Percentiles rank a stretch among this genome's conserved stretches.
phyloP scores from a whole-genome alignment of 2,329 filamentous ascomycete species.

The Rutstroemia sp. region DNA sequence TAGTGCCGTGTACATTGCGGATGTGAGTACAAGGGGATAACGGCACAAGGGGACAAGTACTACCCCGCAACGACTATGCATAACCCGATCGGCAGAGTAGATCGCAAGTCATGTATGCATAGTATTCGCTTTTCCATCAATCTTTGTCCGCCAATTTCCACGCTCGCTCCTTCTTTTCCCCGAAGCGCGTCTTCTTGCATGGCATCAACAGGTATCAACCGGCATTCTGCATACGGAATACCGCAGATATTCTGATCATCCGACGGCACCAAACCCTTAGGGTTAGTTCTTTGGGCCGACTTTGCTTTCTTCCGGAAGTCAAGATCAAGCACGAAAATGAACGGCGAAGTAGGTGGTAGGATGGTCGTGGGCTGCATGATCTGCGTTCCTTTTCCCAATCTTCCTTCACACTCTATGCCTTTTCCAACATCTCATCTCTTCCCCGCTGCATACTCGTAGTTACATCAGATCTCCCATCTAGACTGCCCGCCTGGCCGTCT shows the following conservation, averaged over 20 bases:
- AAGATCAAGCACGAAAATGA: too few species aligned
- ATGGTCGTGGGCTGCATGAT: too few species aligned
- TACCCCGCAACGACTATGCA: not conserved
- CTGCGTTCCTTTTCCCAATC: too few species aligned
- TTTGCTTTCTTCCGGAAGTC: too few species aligned
- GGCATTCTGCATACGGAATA: not conserved
- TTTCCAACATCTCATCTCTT: not conserved
- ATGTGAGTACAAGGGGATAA: too few species aligned
- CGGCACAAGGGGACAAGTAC: too few species aligned
- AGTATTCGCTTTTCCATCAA: not conserved
- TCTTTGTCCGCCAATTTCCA: not conserved
- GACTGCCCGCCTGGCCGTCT: too few species aligned
- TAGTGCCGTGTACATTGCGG: too few species aligned
- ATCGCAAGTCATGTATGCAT: not conserved
- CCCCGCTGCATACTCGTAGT: not conserved
- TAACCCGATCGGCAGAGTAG: not conserved
- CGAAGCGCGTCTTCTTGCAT: not conserved
- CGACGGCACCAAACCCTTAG: not conserved
- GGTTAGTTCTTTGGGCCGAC: too few species aligned
- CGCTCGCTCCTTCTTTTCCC: not conserved
- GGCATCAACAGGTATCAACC: too few species aligned
- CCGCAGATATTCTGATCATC: not conserved
- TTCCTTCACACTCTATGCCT: too few species aligned
- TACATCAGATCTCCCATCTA: not conserved
- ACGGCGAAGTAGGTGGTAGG: too few species aligned